Evolutionary conservation across 2,329 filamentous ascomycete genomes (phyloP), one percentile per base, ranked within the genome.

Genomic region (Pseudocercospora cruenta): DNA sequence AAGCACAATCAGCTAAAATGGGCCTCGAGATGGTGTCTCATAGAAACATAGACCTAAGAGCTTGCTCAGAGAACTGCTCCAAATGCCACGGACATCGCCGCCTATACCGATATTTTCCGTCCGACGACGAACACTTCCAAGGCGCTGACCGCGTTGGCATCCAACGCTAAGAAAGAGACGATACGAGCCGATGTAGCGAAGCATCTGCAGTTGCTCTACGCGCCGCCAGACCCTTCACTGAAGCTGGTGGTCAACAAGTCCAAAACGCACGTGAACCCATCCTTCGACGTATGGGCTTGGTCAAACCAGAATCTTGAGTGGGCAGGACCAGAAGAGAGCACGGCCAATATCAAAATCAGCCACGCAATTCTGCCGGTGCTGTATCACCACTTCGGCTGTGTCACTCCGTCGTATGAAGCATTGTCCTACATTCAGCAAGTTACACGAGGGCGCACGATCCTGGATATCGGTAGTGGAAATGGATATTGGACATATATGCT

Each of bases 351-450:
- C 3, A 83, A 82, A 60, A 84, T 82, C 66, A 86, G 85, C 58
- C 91, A 93, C 78, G 89, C 90, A 71, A 82, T 91, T 6, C 83
- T 93, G 8, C 90, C 90, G 1, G 82, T 93, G 19, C 83, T 92
- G 63, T 93, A 92, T 84, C 90, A 93, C 79, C 90, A 93, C 78
- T 93, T 93, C 76, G 90, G 90, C 59, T 93, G 90, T 78, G 86
- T 86, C 1, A 88, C 88, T 21, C 91, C 91, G 0, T 87, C 85
- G 9, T 89, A 90, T 76, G 89, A 92, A 71, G 82, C 86, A 1
- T 80, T 93, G 12, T 81, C 85, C 67, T 80, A 90, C 22, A 82
- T 93, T 33, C 83, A 83, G 39, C 80, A 84, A 57, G 76, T 91
- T 2, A 83, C 86, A 51, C 72, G 70, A 5, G 83, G 82, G 1